Evolutionary conservation across 192 early-diverging fungal genomes (phyloP).

Genomic region (Coemansia sp.): DNA sequence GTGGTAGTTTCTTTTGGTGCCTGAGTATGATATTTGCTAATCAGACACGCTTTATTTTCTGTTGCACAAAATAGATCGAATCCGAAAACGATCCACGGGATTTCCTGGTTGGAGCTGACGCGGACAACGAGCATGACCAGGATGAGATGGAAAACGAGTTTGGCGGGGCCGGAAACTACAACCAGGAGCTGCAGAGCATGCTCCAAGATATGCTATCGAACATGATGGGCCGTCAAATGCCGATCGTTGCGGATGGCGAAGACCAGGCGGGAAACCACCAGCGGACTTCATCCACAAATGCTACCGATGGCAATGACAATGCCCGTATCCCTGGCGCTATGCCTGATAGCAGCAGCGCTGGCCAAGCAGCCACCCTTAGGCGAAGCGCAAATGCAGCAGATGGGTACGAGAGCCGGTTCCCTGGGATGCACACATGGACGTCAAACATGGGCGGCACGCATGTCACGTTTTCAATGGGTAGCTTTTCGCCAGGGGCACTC

Average conservation of each 20-base stretch:
- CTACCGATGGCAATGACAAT: neutral
- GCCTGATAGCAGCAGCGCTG: conserved; percentile 15
- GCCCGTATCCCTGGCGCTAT: conserved; percentile 12
- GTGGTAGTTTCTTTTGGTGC: neutral
- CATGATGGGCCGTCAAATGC: conserved; percentile 30
- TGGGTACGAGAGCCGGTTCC: conserved; percentile 11
- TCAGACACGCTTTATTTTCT: neutral
- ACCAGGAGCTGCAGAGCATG: conserved; percentile 50
- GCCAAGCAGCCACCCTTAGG: neutral
- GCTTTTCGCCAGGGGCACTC: conserved; percentile 14
- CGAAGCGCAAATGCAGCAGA: neutral
- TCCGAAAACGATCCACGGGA: conserved; percentile 51
- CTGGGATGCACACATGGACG: conserved; percentile 48
- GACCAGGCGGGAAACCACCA: neutral
- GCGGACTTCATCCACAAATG: neutral
- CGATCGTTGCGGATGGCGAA: neutral
- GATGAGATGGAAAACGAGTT: conserved; percentile 59
- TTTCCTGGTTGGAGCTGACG: conserved; percentile 24
- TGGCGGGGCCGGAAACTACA: conserved; percentile 58
- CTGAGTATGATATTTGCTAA: neutral
- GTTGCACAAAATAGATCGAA: conserved; percentile 27
- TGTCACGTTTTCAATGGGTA: conserved; percentile 46
- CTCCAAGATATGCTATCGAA: conserved; percentile 45
- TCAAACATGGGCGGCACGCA: conserved; percentile 33
- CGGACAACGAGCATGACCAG: conserved; percentile 25